These are phyloP conservation scores for Apium graveolens DNA, from an alignment of 129 eudicot genomes.

Conservation along the genomic window DNA sequence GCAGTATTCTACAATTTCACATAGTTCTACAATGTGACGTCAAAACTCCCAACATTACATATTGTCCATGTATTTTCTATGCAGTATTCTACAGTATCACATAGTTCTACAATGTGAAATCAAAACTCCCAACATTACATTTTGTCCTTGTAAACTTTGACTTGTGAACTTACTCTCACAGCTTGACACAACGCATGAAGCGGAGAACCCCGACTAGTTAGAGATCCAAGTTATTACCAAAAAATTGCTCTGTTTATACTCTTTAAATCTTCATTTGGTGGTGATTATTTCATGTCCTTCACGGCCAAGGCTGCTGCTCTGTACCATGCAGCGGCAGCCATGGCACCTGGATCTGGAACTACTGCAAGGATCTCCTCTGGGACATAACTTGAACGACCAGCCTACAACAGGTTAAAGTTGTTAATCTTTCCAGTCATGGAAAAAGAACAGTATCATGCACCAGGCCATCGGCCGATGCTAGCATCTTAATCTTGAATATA, in stretches of 20 bases:
- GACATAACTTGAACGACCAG: constrained; percentile 85
- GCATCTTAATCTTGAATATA: not conserved
- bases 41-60: not conserved
- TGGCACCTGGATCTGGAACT: constrained; percentile 95
- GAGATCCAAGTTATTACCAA: not conserved
- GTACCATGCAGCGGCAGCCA: constrained; percentile 98
- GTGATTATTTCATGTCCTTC: constrained; percentile 25
- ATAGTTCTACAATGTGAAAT: not conserved
- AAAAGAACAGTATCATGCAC: not conserved
- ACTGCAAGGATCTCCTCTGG: constrained; percentile 56
- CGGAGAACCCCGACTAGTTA: not conserved
- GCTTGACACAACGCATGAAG: not conserved
- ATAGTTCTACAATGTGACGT: not conserved
- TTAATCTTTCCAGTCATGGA: not conserved
- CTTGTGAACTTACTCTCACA: not conserved
- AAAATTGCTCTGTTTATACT: constrained; percentile 12
- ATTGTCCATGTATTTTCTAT: not conserved
- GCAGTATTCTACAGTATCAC: not conserved
- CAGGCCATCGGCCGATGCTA: not conserved
- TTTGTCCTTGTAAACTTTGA: not conserved
- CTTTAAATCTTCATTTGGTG: not conserved
- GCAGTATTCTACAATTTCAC: not conserved
- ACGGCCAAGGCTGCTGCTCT: constrained; percentile 82
- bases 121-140: not conserved
- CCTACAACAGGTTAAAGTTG: constrained; percentile 36